phyloP scores from a whole-genome alignment of 2,329 filamentous ascomycete genomes.

The Bipolaris victoriae region DNA sequence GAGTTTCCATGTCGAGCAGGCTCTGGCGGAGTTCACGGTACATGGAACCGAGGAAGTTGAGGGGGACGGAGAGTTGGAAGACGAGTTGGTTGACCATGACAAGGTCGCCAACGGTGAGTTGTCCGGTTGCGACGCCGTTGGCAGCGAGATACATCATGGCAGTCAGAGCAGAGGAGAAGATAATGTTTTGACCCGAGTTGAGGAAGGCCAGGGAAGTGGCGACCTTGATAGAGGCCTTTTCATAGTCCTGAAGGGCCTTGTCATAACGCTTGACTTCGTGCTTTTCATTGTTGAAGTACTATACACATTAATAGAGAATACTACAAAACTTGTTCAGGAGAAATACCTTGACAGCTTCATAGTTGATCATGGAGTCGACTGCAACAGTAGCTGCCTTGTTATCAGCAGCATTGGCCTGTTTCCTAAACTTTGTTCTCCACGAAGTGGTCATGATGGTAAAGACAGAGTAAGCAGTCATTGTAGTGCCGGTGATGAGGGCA shows the following conservation, averaged over 20 bases:
- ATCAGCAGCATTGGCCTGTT: constrained; percentile 93
- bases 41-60: constrained; percentile 98
- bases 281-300: constrained; percentile 97
- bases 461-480: constrained; percentile 93
- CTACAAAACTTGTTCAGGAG: neutral
- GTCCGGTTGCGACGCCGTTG: constrained; percentile 81
- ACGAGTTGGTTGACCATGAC: constrained; percentile 99
- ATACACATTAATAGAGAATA: neutral
- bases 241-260: constrained; percentile 81
- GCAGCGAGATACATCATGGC: constrained; percentile 98
- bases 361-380: constrained; percentile 97
- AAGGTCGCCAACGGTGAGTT: constrained; percentile 88
- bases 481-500: constrained; percentile 84
- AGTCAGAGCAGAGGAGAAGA: constrained; percentile 92
- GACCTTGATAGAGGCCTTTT: constrained; percentile 95
- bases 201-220: constrained; percentile 90
- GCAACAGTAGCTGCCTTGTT: constrained; percentile 95
- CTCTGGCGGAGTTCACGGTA: constrained; percentile 96
- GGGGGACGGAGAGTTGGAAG: constrained; percentile 93
- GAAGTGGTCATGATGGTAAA: constrained; percentile 97
- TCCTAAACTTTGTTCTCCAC: constrained; percentile 95
- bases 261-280: constrained; percentile 94
- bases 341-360: constrained; percentile 84
- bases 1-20: constrained; percentile 95
- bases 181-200: constrained; percentile 95